A percentile compares a stretch with the other conserved stretches of the same genome.
Conservation (phyloP, 495 filamentous ascomycete genomes). For the Jackrogersella minutella region DNA sequence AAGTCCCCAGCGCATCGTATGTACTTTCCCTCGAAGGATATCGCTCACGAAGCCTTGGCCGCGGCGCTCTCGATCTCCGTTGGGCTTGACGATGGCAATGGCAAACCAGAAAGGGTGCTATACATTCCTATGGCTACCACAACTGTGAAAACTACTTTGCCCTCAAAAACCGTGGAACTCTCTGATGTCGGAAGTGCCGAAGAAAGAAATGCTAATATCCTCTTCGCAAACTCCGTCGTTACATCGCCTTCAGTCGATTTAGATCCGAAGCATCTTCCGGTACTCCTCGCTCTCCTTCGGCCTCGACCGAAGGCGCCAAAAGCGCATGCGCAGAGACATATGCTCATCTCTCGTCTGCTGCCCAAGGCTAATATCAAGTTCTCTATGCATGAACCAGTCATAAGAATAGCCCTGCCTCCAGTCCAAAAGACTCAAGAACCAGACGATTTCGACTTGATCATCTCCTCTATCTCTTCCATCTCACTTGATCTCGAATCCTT, state of each 20-base stretch:
- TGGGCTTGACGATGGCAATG: conserved; percentile 86
- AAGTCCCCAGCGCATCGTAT: conserved; percentile 96
- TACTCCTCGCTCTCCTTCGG: conserved; percentile 78
- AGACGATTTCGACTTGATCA: conserved; percentile 90
- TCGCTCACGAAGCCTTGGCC: conserved; percentile 93
- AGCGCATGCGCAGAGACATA: conserved; percentile 60
- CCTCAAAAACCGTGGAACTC: conserved; percentile 89
- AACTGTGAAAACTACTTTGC: conserved; percentile 91
- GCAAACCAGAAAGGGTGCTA: conserved; percentile 83
- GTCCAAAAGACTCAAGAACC: conserved; percentile 68
- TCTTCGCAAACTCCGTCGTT: conserved; percentile 94
- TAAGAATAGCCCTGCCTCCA: conserved; percentile 84
- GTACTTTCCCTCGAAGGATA: conserved; percentile 94
- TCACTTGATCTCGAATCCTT: conserved; percentile 93
- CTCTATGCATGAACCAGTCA: conserved; percentile 93
- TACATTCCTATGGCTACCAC: conserved; percentile 99
- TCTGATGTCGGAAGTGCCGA: conserved; percentile 76
- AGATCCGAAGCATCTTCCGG: conserved; percentile 90
- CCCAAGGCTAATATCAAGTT: conserved; percentile 96
- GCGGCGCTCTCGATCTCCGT: conserved; percentile 92
- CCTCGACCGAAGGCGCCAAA: conserved; percentile 61
- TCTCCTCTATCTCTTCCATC: conserved; percentile 90
- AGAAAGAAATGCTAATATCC: conserved; percentile 93
- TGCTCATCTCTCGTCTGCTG: conserved; percentile 86
- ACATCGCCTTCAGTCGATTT: conserved; percentile 96